These are phyloP conservation scores for Musa schizocarpa DNA, from an alignment of 176 grass and related monocot genomes.

Conservation along the genomic window DNA sequence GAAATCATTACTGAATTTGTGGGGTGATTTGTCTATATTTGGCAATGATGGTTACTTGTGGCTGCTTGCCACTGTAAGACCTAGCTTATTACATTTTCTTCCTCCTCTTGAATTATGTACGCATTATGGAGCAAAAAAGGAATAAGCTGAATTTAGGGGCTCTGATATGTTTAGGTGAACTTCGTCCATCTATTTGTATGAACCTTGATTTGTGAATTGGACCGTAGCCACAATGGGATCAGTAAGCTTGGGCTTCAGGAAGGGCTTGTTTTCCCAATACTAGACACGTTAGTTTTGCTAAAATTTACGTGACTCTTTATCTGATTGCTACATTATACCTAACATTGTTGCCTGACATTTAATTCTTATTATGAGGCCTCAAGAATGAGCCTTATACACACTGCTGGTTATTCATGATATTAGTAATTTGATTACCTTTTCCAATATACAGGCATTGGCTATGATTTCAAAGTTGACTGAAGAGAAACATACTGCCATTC, in stretches of 20 bases:
- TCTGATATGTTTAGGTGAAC: not conserved
- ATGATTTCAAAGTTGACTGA: conserved; percentile 64
- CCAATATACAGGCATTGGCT: conserved; percentile 28
- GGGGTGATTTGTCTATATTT: not conserved
- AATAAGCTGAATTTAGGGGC: not conserved
- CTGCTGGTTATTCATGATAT: not conserved
- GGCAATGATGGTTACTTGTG: not conserved
- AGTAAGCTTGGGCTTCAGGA: not conserved
- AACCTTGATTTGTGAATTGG: not conserved
- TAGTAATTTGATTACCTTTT: not conserved
- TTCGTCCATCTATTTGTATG: not conserved
- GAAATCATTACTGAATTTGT: not conserved
- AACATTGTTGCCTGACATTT: not conserved
- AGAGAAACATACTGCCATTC: conserved; percentile 60
- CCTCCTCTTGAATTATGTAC: not conserved
- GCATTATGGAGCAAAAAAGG: not conserved
- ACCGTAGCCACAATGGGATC: not conserved
- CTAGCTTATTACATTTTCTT: not conserved
- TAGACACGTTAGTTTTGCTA: no score
- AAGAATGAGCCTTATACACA: no score
- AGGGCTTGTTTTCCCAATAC: no score
- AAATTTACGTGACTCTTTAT: not conserved
- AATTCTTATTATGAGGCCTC: not conserved
- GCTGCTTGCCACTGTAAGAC: not conserved
- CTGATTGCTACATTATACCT: not conserved